Evolutionary conservation across 2,329 filamentous ascomycete genomes (phyloP), one percentile per base, ranked within the genome.

Genomic region (Tolypocladium endophyticum): DNA sequence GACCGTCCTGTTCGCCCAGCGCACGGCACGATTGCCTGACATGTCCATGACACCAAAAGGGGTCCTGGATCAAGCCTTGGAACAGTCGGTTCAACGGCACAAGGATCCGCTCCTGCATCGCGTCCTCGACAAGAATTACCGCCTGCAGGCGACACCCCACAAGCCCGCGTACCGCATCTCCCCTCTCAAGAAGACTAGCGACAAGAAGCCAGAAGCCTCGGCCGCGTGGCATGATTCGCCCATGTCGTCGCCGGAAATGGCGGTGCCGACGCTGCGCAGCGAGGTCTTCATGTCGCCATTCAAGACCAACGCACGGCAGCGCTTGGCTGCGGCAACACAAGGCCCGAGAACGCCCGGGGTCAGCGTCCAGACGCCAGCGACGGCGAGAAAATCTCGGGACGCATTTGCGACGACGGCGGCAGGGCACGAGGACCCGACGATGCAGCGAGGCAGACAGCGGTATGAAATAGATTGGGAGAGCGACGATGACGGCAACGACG

Each of bases 51-150:
- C 81, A n/a, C 83, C 84, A 18, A 77, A 79, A 56, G 71, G 85
- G 4, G 62, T 65, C 4, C 67, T 68, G 3, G 62, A 68, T 11
- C 60, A 64, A 38, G 71, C 64, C 58, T 62, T 70, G 62, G 69
- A 79, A 25, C 69, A 72, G 55, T 73, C 73, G 9, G 65, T 62
- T 5, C 70, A 72, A 57, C 67, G 68, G 28, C 67, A 78, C 67
- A 83, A 85, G 61, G 91, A 97, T 69, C 89, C 90, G 3, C 79
- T 97, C 11, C 81, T 99, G 47, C 93, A 97, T 72, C 89, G 89
- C 61, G 81, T 97, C n/a, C 84, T 96, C 6, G 92, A 97, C 78
- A 97, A 95, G 75, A 97, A 89, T 60, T 99, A 96, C 77, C 90
- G 93, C 38, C 81, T 99, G 30, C 90, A 95, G 73, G 91, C 93